Evolutionary conservation across 2,329 filamentous ascomycete genomes (phyloP).

Genomic region (Diaporthe longicolla): DNA sequence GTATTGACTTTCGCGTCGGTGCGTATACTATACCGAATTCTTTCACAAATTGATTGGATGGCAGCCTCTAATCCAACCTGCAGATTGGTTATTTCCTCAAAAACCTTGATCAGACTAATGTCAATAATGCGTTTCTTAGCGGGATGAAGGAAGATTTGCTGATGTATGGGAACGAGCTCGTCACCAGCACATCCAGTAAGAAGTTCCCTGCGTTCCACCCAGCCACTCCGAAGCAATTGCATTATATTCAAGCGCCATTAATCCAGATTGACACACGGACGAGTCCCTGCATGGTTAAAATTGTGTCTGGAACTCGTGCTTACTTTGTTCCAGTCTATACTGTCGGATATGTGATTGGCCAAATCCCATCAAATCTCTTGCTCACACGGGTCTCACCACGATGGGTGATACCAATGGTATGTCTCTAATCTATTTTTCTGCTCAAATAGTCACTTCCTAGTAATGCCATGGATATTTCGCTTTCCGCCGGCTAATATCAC

Average conservation of each 20-base stretch:
- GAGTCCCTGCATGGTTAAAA: not conserved
- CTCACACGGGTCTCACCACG: constrained; percentile 47
- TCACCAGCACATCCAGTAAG: constrained; percentile 50
- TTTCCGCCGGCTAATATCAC: constrained; percentile 18
- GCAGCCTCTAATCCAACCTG: not conserved
- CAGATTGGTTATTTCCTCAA: constrained; percentile 52
- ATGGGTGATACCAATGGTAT: constrained; percentile 47
- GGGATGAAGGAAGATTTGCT: constrained; percentile 65
- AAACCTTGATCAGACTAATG: constrained; percentile 56
- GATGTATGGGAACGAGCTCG: constrained; percentile 50
- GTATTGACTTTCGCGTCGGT: constrained; percentile 52
- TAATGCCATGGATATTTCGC: not conserved
- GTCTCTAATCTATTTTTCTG: not conserved
- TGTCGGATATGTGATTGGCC: constrained; percentile 47
- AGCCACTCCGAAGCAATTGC: not conserved
- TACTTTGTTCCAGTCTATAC: constrained; percentile 47
- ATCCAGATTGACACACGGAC: not conserved
- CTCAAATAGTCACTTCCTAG: too few species aligned
- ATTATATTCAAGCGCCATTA: constrained; percentile 22
- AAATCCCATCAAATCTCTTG: constrained; percentile 47
- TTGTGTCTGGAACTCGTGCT: not conserved
- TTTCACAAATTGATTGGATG: not conserved
- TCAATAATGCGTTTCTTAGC: constrained; percentile 54
- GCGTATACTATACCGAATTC: not conserved
- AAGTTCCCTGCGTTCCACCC: not conserved